Evolutionary conservation across 208 protist species (phyloP), one percentile per base, ranked within the genome.

Genomic region (Wallacemonas collosoma): DNA sequence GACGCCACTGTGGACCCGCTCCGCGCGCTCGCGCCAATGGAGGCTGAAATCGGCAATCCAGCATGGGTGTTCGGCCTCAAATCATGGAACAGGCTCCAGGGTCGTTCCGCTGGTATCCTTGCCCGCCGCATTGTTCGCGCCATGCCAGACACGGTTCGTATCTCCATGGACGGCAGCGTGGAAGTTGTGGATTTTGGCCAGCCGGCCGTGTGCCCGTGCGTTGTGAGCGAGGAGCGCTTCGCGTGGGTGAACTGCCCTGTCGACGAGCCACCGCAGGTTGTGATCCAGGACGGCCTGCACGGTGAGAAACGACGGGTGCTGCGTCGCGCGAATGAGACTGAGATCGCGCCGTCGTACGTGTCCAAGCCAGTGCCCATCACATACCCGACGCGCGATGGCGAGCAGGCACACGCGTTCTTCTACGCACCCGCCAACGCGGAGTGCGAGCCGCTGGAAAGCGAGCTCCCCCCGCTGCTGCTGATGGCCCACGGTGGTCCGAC

Each of bases 221-320:
- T 62, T n/a, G 56, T 62, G 56, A 62, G 36, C 43, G 56, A 36
- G 38, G 43, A 41, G 3, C 56, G 56, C 56, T 62, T 62, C 15
- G 56, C 56, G 35, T 62, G 56, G 56, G 38, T 62, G 17, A 62
- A 62, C 56, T 62, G 56, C 36, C 56, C 56, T 17, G 38, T 9
- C 15, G 56, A 62, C 56, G 56, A 62, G 56, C 56, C 56, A 38
- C 56, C 56, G 35, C 56, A 62, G 56, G 36, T 62, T 17, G 56
- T 62, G 56, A 62, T 62, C 56, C 56, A 62, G 38, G 56, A 62
- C 17, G 56, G 56, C 36, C 56, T 62, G 56, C 56, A 62, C 56
- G 56, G 56, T 40, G 56, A 62, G 38, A 6, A 40, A n/a, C 56
- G 56, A 40, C 56, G n/a, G 15, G 54, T 58, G 54, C 54, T 58